Conservation (phyloP, 1,284 basidiomycete species). For the Hemileia vastatrix region DNA sequence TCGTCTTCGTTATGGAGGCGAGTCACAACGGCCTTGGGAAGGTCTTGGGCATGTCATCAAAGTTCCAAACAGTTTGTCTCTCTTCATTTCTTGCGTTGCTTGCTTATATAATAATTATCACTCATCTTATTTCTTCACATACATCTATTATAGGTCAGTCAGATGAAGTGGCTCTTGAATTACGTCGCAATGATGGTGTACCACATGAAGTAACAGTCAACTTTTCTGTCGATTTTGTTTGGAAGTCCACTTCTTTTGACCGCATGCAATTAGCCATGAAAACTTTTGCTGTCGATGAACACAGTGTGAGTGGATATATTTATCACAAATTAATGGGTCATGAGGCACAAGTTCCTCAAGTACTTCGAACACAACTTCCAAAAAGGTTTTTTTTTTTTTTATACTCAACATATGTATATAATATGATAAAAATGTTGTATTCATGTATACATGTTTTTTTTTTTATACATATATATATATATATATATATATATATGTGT, state of each 20-base stretch:
- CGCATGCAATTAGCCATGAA: constrained; percentile 99
- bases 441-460: too few relatives aligned
- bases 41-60: constrained; percentile 97
- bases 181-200: constrained; percentile 82
- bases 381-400: constrained; percentile 51
- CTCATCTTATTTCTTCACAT: constrained; percentile 24
- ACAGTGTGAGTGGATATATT: constrained; percentile 96
- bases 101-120: constrained; percentile 32
- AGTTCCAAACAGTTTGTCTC: constrained; percentile 82
- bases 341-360: constrained; percentile 74
- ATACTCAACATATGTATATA: neutral
- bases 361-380: constrained; percentile 75
- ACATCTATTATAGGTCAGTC: constrained; percentile 62
- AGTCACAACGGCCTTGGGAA: constrained; percentile 85
- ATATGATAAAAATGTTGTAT: too few relatives aligned
- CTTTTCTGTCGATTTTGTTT: constrained; percentile 94
- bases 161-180: constrained; percentile 91
- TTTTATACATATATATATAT: too few relatives aligned
- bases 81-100: neutral
- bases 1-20: constrained; percentile 76
- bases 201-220: constrained; percentile 89
- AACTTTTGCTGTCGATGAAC: constrained; percentile 97
- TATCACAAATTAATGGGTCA: constrained; percentile 98
- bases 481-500: too few relatives aligned
- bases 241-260: constrained; percentile 99